Percentiles rank a stretch among this genome's conserved stretches.
Conservation (phyloP, 352 stramenopile genomes). For the Paralagenidium karlingii region DNA sequence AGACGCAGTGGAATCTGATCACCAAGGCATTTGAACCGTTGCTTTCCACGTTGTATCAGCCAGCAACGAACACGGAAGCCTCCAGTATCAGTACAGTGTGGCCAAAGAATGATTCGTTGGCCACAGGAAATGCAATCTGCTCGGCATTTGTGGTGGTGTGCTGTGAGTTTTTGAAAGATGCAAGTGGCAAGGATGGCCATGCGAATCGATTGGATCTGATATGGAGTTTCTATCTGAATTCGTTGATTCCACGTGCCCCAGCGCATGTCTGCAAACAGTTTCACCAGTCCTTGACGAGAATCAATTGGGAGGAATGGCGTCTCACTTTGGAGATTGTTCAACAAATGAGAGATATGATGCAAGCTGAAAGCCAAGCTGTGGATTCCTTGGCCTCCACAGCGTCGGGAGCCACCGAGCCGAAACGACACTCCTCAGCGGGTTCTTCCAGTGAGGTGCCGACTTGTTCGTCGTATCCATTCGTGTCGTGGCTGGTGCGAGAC, state of each 20-base stretch:
- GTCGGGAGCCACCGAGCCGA: conserved; percentile 21
- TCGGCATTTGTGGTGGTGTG: conserved; percentile 72
- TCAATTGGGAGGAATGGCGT: conserved; percentile 77
- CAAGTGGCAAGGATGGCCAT: no score
- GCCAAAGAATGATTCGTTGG: conserved; percentile 55
- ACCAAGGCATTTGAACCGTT: conserved; percentile 66
- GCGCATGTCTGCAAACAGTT: conserved; percentile 72
- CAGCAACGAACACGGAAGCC: conserved; percentile 48
- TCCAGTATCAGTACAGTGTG: conserved; percentile 56
- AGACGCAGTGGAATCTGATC: conserved; percentile 57
- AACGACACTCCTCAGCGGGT: conserved; percentile 3
- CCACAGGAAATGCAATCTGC: conserved; percentile 59
- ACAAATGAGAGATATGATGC: conserved; percentile 66
- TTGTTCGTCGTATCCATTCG: conserved; percentile 75
- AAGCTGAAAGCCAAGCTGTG: conserved; percentile 48
- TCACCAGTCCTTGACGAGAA: conserved; percentile 63
- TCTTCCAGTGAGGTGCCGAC: no score
- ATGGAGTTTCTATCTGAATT: conserved; percentile 64
- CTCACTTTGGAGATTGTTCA: conserved; percentile 71
- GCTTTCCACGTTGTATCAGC: conserved; percentile 68
- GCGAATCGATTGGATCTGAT: conserved; percentile 73
- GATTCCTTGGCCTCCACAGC: conserved; percentile 8
- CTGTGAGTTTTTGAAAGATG: conserved; percentile 56
- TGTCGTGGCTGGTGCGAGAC: conserved; percentile 77
- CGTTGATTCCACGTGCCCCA: conserved; percentile 59